Conservation (phyloP, 2,329 filamentous ascomycete genomes). For the Colletotrichum noveboracense region DNA sequence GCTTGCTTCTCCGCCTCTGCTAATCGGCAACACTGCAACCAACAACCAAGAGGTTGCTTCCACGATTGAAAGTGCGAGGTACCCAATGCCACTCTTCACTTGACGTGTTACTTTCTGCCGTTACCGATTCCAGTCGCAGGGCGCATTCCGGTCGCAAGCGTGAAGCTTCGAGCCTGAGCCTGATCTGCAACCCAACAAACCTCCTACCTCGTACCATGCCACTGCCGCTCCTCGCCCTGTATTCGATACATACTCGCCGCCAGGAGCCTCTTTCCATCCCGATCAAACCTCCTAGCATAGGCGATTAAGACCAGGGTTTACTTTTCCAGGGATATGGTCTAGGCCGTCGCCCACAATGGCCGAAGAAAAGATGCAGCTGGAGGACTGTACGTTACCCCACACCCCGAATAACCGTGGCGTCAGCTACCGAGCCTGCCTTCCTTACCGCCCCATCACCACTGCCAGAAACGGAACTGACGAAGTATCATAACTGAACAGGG, state of each 20-base stretch:
- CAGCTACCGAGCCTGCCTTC: conserved; percentile 19
- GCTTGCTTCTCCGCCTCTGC: neutral
- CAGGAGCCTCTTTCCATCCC: neutral
- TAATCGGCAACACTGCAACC: neutral
- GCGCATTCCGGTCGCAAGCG: conserved; percentile 17
- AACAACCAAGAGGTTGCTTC: neutral
- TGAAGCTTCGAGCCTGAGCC: conserved; percentile 16
- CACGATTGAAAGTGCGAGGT: neutral
- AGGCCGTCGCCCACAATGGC: conserved; percentile 65
- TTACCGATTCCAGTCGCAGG: neutral
- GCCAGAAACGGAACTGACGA: conserved; percentile 14
- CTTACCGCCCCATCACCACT: neutral
- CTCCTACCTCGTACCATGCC: conserved; percentile 10
- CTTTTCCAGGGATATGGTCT: conserved; percentile 3
- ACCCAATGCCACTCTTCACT: neutral
- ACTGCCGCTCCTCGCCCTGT: neutral
- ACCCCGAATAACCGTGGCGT: neutral
- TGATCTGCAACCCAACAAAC: conserved; percentile 5
- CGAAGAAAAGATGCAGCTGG: conserved; percentile 81
- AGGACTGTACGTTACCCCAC: conserved; percentile 72
- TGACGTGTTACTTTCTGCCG: neutral
- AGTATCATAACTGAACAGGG: conserved; percentile 58
- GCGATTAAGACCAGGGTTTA: neutral
- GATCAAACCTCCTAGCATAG: neutral
- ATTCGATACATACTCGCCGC: conserved; percentile 8